These are phyloP conservation scores for Allium sativum DNA, from an alignment of 106 monocot species.

Conservation along the genomic window DNA sequence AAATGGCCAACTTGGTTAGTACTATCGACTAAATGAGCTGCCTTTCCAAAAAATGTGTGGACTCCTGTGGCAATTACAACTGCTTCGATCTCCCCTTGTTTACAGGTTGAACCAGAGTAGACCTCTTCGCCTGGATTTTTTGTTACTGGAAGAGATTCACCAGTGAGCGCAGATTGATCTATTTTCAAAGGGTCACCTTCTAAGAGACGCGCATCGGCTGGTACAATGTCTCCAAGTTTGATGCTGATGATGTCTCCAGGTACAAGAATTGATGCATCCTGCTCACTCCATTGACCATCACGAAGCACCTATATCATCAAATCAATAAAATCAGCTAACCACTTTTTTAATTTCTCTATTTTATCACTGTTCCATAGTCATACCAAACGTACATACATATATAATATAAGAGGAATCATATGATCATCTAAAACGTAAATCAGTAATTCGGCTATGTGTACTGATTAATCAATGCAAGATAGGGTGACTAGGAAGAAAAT, in stretches of 20 bases:
- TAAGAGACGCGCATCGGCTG: conserved; percentile 23
- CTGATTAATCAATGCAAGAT: too few relatives aligned
- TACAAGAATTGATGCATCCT: conserved; percentile 19
- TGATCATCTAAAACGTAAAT: too few relatives aligned
- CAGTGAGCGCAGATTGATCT: conserved; percentile 10
- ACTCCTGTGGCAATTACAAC: conserved; percentile 26
- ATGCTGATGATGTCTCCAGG: conserved; percentile 17
- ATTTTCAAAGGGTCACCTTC: conserved; percentile 20
- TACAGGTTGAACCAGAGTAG: conserved; percentile 27
- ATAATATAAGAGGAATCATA: not conserved
- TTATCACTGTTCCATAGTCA: too few relatives aligned
- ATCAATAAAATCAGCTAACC: not conserved
- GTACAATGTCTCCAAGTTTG: conserved; percentile 22
- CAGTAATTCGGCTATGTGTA: too few relatives aligned
- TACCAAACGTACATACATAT: not conserved
- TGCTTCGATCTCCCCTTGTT: conserved; percentile 26
- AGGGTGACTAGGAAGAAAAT: too few relatives aligned
- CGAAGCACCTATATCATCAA: conserved; percentile 15
- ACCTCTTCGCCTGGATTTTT: conserved; percentile 18
- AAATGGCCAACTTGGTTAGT: conserved; percentile 17
- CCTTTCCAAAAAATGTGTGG: conserved; percentile 29
- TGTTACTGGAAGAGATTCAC: conserved; percentile 9
- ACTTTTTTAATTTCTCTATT: not conserved
- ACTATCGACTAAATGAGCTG: conserved; percentile 24
- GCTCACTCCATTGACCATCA: conserved; percentile 17